Evolutionary conservation across 768 basidiomycete species (phyloP), one percentile per base, ranked within the genome.

Genomic region (Phlebiopsis gigantea): DNA sequence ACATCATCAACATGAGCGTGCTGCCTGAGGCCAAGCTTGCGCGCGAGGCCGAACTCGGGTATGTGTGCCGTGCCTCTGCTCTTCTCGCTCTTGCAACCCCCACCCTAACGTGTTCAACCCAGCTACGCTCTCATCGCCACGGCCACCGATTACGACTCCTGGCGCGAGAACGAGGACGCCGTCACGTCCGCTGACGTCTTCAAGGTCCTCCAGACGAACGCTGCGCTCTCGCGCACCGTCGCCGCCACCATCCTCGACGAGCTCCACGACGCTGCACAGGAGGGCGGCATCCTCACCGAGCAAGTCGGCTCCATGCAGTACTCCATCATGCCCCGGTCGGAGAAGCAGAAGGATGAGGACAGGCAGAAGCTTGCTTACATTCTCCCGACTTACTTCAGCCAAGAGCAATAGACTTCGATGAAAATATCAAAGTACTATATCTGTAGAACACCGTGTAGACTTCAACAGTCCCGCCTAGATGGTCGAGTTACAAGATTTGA

Each of bases 21-120:
- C 75, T 98, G 25, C 97, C 97, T 1, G 96, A 99, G 73, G 85
- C 95, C n/a, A 98, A 98, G 76, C 78, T 98, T 42, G 96, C 96
- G 2, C 76, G 95, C 14, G 95, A 99, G 75, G 94, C 93, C 1
- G 96, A 99, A 73, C 71, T 99, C 12, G 87, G 87, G 93, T 94
- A 57, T 51, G 80, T 71, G 26, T 14, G 6, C 12, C 17, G 2
- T 21, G 28, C 15, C 41, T 56, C 47, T 29, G 24, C 53, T 41
- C 12, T 9, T 39, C 17, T 39, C 12, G 46, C 28, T 30, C 46
- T 5, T 9, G 9, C 17, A 39, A 9, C 8, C 34, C 17, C n/a
- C n/a, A n/a, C n/a, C n/a, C n/a, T n/a, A n/a, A n/a, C 14, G 48
- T 8, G 19, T 29, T 6, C 22, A 42, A 21, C 8, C 2, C 66